Conservation (phyloP, 169 alveolate species). For the Plasmodium billcollinsi region DNA sequence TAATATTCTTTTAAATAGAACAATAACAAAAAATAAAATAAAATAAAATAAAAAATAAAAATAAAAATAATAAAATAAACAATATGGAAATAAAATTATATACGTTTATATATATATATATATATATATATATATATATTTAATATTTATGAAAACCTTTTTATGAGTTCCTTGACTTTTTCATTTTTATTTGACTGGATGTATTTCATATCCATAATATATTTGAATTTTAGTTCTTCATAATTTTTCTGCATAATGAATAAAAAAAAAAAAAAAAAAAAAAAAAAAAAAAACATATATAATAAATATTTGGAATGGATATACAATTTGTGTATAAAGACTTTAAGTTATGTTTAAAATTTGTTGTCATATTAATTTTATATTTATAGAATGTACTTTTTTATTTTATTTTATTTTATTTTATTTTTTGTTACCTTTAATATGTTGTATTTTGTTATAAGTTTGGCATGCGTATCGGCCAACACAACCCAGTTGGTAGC, state of each 20-base stretch:
- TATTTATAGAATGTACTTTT: neutral
- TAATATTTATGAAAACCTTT: constrained; percentile 15
- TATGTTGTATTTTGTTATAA: constrained; percentile 49
- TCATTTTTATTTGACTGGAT: constrained; percentile 57
- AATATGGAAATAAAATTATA: neutral
- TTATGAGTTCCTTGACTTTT: constrained; percentile 57
- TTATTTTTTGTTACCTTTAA: constrained; percentile 33
- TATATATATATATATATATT: neutral
- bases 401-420: neutral
- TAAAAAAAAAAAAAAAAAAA: constrained; percentile 1
- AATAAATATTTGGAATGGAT: neutral
- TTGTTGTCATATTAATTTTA: too few species aligned
- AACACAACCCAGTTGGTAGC: constrained; percentile 65
- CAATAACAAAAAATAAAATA: too few species aligned
- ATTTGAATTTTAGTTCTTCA: constrained; percentile 58
- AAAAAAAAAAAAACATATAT: neutral
- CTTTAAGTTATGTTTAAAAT: too few species aligned
- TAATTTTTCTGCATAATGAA: constrained; percentile 40
- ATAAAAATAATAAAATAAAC: too few species aligned
- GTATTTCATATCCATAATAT: constrained; percentile 65
- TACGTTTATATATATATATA: neutral
- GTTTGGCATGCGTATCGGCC: constrained; percentile 63
- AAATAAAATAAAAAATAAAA: too few species aligned
- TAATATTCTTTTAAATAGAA: too few species aligned
- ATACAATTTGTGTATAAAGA: too few species aligned